Conservation (phyloP, 1,284 basidiomycete genomes). For the Tylopilus sp. region DNA sequence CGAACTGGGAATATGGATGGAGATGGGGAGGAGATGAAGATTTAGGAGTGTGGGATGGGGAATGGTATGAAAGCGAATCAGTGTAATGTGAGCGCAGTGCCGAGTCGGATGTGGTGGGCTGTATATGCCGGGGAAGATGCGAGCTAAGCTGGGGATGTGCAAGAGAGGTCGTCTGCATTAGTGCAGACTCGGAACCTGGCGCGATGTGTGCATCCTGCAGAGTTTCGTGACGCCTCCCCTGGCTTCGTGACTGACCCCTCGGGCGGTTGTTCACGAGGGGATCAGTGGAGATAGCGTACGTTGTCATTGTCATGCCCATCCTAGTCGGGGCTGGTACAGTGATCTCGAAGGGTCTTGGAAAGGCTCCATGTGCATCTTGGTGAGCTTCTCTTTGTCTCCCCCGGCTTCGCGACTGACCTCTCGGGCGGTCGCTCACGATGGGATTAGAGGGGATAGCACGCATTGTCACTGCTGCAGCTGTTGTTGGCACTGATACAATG, state of each 20-base stretch:
- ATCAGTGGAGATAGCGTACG: neutral
- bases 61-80: slow-evolving; percentile 3
- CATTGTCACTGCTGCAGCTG: neutral
- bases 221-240: neutral
- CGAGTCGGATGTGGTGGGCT: slow-evolving; percentile 9
- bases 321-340: slow-evolving; percentile 20
- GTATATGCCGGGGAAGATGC: slow-evolving; percentile 2
- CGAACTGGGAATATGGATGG: slow-evolving; percentile 4
- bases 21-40: neutral
- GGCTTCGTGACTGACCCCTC: slow-evolving; percentile 5
- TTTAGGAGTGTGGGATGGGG: slow-evolving; percentile 5
- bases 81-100: slow-evolving; percentile 1
- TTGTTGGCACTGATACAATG: slow-evolving; percentile 17
- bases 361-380: slow-evolving; percentile 37
- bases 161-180: neutral
- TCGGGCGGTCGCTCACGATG: slow-evolving; percentile 7
- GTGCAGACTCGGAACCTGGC: neutral
- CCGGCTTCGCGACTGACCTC: slow-evolving; percentile 10
- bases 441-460: too few relatives aligned
- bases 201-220: neutral
- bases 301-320: neutral
- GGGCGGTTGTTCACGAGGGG: neutral
- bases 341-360: slow-evolving; percentile 40
- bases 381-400: too few relatives aligned
- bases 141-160: slow-evolving; percentile 4